These are phyloP conservation scores for Yamadazyma phyllophila DNA, from an alignment of 805 yeast genomes.

Conservation along the genomic window DNA sequence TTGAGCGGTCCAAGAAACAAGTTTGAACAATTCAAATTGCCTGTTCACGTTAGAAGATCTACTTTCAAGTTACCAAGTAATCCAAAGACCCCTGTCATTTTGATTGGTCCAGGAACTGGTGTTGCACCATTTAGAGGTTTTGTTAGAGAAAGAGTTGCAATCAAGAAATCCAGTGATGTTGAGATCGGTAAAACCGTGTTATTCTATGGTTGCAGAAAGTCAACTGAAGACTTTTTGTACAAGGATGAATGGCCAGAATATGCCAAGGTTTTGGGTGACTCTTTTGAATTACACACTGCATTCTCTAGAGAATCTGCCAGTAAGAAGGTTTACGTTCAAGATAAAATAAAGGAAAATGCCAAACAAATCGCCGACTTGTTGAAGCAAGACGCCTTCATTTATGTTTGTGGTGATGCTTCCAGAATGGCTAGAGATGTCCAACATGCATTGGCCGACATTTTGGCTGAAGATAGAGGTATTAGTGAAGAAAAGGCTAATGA, in stretches of 20 bases:
- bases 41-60: slow-evolving; percentile 92
- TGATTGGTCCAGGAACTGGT: slow-evolving; percentile 99
- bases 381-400: slow-evolving; percentile 75
- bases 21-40: slow-evolving; percentile 58
- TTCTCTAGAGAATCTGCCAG: slow-evolving; percentile 71
- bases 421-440: slow-evolving; percentile 95
- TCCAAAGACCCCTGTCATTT: slow-evolving; percentile 76
- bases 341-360: slow-evolving; percentile 57
- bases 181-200: slow-evolving; percentile 68
- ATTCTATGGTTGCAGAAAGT: slow-evolving; percentile 84
- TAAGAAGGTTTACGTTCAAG: slow-evolving; percentile 78
- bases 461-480: slow-evolving; percentile 62
- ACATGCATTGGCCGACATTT: slow-evolving; percentile 58
- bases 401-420: slow-evolving; percentile 97
- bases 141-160: slow-evolving; percentile 76
- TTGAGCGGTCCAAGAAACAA: slow-evolving; percentile 78
- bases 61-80: slow-evolving; percentile 90
- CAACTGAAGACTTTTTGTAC: slow-evolving; percentile 79
- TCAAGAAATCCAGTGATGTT: slow-evolving; percentile 30
- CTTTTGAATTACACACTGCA: slow-evolving; percentile 75
- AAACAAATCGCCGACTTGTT: slow-evolving; percentile 55
- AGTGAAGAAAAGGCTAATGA: slow-evolving; percentile 69
- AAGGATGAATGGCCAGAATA: slow-evolving; percentile 87
- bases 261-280: slow-evolving; percentile 54
- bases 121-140: slow-evolving; percentile 98